Evolutionary conservation across 352 stramenopile species (phyloP).

Genomic region (Phytophthora idaei): DNA sequence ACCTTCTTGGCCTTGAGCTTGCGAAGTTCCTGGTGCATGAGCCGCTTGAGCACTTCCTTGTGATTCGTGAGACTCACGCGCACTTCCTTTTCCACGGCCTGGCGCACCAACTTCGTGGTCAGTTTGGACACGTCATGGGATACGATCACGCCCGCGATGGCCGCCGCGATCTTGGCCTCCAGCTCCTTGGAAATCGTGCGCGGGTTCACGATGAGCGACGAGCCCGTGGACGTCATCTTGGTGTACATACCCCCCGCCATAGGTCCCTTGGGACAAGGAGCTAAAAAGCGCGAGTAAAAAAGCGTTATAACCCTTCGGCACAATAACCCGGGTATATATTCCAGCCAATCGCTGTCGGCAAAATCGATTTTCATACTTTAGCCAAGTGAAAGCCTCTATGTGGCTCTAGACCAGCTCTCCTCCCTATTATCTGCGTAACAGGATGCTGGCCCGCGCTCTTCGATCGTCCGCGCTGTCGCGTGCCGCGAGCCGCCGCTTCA

Average conservation of each 20-base stretch:
- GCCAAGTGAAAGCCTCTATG: constrained; percentile 13
- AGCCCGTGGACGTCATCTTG: constrained; percentile 75
- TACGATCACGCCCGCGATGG: constrained; percentile 71
- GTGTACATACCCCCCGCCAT: constrained; percentile 77
- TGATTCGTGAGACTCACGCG: constrained; percentile 86
- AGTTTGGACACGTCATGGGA: constrained; percentile 70
- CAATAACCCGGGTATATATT: constrained; percentile 10
- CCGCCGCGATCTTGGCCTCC: constrained; percentile 75
- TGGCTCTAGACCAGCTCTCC: constrained; percentile 22
- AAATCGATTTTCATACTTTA: constrained; percentile 6
- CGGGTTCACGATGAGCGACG: constrained; percentile 73
- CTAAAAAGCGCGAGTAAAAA: not conserved
- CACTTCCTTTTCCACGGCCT: constrained; percentile 87
- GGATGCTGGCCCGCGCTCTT: constrained; percentile 52
- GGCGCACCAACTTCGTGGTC: constrained; percentile 81
- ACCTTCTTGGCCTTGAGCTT: constrained; percentile 80
- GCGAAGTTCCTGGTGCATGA: constrained; percentile 87
- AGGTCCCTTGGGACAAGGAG: not conserved
- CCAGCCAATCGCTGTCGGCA: constrained; percentile 15
- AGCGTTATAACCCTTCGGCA: not conserved
- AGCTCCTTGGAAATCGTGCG: constrained; percentile 85
- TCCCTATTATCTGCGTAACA: constrained; percentile 6
- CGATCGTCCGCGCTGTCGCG: constrained; percentile 38
- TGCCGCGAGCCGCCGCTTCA: constrained; percentile 48
- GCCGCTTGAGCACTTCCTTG: constrained; percentile 88